Evolutionary conservation across 2,329 filamentous ascomycete genomes (phyloP), one percentile per base, ranked within the genome.

Genomic region (Tolypocladium album): DNA sequence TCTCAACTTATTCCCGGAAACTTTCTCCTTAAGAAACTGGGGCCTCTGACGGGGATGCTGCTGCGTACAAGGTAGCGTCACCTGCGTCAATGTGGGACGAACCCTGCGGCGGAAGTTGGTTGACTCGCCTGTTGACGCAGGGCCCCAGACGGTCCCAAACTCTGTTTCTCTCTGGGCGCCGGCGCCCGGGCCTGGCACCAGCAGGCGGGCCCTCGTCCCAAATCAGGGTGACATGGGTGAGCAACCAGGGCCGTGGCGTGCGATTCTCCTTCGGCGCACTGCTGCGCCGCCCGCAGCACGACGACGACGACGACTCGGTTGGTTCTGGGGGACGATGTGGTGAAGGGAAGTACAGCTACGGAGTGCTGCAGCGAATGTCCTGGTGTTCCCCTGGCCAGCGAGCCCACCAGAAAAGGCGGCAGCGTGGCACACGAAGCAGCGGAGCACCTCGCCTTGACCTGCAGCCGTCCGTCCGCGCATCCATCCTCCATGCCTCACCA

Each of bases 121-220:
- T 53, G 50, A 53, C 55, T 40, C 34, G 40, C 39, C 55, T 40
- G 55, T 40, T 22, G 7, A 12, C 2, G n/a, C 11, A 20, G n/a
- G 57, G 56, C 50, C 38, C 52, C 59, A 58, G 59, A 61, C 45
- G 56, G 59, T 58, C 50, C 59, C 56, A 61, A 61, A 61, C 59
- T 61, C 59, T 61, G 59, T 61, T 58, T 58, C 24, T 15, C 24
- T 38, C 20, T 50, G 40, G 34, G 24, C 17, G 47, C 47, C 47
- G 47, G 13, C 15, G 27, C 47, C 47, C 47, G 47, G 47, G 47
- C 15, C 47, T n/a, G 47, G 17, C 47, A 11, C 47, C 47, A 24
- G 20, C 47, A 20, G 27, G 47, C 27, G 24, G 24, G 17, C 15
- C 24, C 13, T n/a, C 24, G 3, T 27, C 45, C 27, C 47, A 8